Conservation (phyloP, 495 filamentous ascomycete species). For the Aspergillus homomorphus region DNA sequence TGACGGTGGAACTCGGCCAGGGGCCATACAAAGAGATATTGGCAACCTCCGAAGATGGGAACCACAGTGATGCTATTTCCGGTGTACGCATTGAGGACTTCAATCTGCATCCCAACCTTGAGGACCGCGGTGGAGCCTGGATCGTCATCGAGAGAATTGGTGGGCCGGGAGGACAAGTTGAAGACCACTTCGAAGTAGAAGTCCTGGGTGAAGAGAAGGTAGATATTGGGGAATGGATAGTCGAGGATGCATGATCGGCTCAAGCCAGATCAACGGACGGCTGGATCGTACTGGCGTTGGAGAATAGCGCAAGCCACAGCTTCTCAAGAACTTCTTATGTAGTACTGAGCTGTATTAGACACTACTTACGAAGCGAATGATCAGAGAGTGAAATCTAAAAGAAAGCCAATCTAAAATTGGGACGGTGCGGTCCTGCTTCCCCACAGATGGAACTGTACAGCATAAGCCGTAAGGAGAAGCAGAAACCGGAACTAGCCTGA, state of each 20-base stretch:
- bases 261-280: not conserved
- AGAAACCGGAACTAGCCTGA: not conserved
- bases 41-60: constrained; percentile 57
- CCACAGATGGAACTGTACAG: not conserved
- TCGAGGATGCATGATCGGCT: constrained; percentile 35
- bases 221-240: constrained; percentile 54
- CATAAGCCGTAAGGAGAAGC: too few species aligned
- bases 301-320: not conserved
- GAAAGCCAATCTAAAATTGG: not conserved
- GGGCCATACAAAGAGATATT: constrained; percentile 63
- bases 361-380: too few species aligned
- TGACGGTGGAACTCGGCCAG: constrained; percentile 65
- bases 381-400: too few species aligned
- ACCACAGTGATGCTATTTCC: constrained; percentile 63
- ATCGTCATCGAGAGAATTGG: constrained; percentile 76
- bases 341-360: too few species aligned
- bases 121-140: constrained; percentile 57
- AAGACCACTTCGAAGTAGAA: constrained; percentile 62
- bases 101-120: constrained; percentile 59
- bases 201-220: constrained; percentile 66
- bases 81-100: constrained; percentile 70
- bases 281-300: not conserved
- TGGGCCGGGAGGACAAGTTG: constrained; percentile 44
- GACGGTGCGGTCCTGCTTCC: not conserved
- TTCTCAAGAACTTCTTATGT: too few species aligned